Percentiles rank a stretch among this genome's conserved stretches.
phyloP scores from a whole-genome alignment of 2,329 filamentous ascomycete genomes.

The Pestalotiopsis sp. region DNA sequence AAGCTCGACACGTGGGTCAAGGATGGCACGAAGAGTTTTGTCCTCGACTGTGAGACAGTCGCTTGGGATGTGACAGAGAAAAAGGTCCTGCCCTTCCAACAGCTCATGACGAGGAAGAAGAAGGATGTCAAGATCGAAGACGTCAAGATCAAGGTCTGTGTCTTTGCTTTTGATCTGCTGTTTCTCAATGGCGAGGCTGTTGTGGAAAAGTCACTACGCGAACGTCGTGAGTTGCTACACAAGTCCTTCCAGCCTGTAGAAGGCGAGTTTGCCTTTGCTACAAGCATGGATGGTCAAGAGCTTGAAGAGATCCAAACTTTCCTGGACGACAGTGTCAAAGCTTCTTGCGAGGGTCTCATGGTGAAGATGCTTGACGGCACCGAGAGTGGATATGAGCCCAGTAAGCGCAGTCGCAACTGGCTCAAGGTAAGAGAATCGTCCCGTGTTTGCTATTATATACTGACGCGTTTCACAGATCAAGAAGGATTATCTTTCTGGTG shows the following conservation, averaged over 20 bases:
- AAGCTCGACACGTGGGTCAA: conserved; percentile 92
- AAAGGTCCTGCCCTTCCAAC: conserved; percentile 95
- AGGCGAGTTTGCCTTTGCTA: conserved; percentile 90
- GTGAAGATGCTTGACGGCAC: conserved; percentile 97
- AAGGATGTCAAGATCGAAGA: conserved; percentile 97
- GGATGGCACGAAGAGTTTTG: conserved; percentile 87
- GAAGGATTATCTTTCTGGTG: conserved; percentile 93
- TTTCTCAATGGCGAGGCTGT: conserved; percentile 91
- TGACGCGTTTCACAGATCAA: conserved; percentile 67
- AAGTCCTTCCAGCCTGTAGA: conserved; percentile 76
- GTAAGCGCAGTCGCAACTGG: conserved; percentile 96
- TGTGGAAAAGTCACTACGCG: conserved; percentile 83
- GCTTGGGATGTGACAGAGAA: conserved; percentile 95
- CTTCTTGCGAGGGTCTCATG: conserved; percentile 96
- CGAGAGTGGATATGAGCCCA: conserved; percentile 94
- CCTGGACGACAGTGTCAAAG: conserved; percentile 92
- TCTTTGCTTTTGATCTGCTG: conserved; percentile 93
- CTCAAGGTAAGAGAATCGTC: conserved; percentile 69
- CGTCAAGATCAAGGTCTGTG: conserved; percentile 94
- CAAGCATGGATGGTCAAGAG: conserved; percentile 82
- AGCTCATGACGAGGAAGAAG: conserved; percentile 95
- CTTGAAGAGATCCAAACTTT: conserved; percentile 92
- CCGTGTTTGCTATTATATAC: conserved; percentile 13
- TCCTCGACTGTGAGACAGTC: conserved; percentile 97
- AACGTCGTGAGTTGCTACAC: conserved; percentile 77